Percentiles rank a stretch among this genome's conserved stretches.
Conservation (phyloP, 2,329 filamentous ascomycete species). For the Fusarium sublunatum region DNA sequence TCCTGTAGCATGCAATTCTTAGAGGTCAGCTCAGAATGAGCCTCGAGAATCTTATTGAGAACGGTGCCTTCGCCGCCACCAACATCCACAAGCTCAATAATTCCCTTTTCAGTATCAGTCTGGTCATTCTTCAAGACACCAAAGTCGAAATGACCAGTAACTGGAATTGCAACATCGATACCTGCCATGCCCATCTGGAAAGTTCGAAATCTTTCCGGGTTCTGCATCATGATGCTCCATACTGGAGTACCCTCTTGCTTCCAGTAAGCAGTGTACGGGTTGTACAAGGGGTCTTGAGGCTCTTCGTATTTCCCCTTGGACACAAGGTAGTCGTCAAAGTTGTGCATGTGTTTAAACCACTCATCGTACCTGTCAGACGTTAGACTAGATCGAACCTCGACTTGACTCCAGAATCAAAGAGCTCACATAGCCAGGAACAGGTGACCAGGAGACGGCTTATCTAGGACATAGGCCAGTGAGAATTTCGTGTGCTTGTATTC, state of each 20-base stretch:
- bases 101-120: constrained; percentile 24
- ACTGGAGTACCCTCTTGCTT: constrained; percentile 50
- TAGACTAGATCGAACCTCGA: neutral
- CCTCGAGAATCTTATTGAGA: constrained; percentile 47
- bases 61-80: constrained; percentile 48
- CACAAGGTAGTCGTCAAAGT: constrained; percentile 50
- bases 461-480: constrained; percentile 47
- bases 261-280: constrained; percentile 48
- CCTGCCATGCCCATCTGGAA: constrained; percentile 51
- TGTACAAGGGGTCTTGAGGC: constrained; percentile 46
- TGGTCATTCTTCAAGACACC: constrained; percentile 39
- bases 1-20: constrained; percentile 46
- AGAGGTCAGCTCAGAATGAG: constrained; percentile 43
- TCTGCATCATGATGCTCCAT: constrained; percentile 50
- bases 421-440: constrained; percentile 48
- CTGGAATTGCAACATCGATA: constrained; percentile 49
- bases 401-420: neutral
- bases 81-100: constrained; percentile 48
- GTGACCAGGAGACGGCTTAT: constrained; percentile 45
- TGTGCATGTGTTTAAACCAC: constrained; percentile 50
- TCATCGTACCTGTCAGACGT: constrained; percentile 47
- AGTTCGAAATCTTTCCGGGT: constrained; percentile 44
- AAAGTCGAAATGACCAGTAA: constrained; percentile 50
- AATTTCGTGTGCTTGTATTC: constrained; percentile 50
- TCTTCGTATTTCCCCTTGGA: constrained; percentile 42